Evolutionary conservation across 2,329 filamentous ascomycete species (phyloP).

Genomic region (Fusarium sp.): DNA sequence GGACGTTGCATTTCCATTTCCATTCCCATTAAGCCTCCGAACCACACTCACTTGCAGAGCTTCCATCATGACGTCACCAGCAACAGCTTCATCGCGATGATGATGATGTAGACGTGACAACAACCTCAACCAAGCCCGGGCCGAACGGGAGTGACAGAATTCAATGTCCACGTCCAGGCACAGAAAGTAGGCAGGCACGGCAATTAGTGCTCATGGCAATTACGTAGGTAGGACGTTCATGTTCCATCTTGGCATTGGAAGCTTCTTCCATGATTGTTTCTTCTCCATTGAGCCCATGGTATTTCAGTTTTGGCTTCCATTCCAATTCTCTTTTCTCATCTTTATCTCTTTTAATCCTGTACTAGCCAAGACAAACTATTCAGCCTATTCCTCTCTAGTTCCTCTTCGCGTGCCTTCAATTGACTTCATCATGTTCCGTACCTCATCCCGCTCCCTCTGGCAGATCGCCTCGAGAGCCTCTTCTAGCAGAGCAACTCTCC

Average conservation of each 20-base stretch:
- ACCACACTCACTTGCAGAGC: neutral
- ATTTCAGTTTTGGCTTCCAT: constrained; percentile 20
- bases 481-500: constrained; percentile 2
- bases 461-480: constrained; percentile 36
- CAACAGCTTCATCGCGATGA: constrained; percentile 38
- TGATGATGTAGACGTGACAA: constrained; percentile 45
- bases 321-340: constrained; percentile 6
- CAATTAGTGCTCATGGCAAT: constrained; percentile 14
- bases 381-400: neutral
- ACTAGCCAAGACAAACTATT: neutral
- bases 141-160: constrained; percentile 26
- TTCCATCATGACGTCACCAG: constrained; percentile 43
- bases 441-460: constrained; percentile 40
- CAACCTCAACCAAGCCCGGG: constrained; percentile 3
- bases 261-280: constrained; percentile 26
- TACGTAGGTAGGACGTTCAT: constrained; percentile 26
- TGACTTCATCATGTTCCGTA: constrained; percentile 47
- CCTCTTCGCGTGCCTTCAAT: constrained; percentile 13
- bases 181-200: neutral
- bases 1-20: neutral
- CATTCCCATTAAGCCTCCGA: constrained; percentile 1
- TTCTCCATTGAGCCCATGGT: constrained; percentile 21
- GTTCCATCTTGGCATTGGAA: constrained; percentile 25
- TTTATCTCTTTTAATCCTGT: neutral
- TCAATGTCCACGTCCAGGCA: constrained; percentile 17